Percentiles rank a stretch among this genome's conserved stretches.
Evolutionary conservation across 441 rosid genomes (phyloP).

Genomic region (Breynia disticha): DNA sequence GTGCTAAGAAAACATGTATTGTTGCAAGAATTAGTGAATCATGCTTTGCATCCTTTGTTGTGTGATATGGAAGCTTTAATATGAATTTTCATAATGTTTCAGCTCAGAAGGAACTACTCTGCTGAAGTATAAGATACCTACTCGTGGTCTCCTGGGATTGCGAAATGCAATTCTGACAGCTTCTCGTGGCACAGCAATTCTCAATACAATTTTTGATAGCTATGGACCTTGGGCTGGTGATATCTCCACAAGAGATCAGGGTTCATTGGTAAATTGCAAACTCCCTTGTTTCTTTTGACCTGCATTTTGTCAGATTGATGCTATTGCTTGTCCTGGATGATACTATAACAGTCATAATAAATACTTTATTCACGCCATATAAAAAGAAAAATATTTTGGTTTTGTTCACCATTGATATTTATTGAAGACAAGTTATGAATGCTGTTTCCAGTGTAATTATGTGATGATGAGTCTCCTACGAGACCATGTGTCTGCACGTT

Average conservation of each 20-base stretch:
- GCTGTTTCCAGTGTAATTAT: neutral
- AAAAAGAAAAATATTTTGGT: too few relatives aligned
- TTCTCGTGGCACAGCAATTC: conserved; percentile 93
- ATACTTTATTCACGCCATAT: too few relatives aligned
- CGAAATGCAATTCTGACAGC: conserved; percentile 95
- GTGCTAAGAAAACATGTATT: neutral
- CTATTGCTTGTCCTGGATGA: too few relatives aligned
- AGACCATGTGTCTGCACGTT: neutral
- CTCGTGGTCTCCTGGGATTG: conserved; percentile 97
- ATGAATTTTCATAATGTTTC: conserved; percentile 14
- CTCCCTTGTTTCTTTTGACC: conserved; percentile 2
- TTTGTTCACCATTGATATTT: too few relatives aligned
- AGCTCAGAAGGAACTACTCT: conserved; percentile 83
- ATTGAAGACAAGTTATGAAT: neutral
- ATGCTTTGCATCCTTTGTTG: conserved; percentile 1
- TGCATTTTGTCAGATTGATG: too few relatives aligned
- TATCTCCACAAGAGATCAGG: conserved; percentile 71
- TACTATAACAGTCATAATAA: too few relatives aligned
- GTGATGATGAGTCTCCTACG: neutral
- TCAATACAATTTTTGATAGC: conserved; percentile 82
- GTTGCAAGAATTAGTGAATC: neutral
- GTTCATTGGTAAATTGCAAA: conserved; percentile 65
- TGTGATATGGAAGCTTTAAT: conserved; percentile 12
- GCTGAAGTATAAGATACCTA: conserved; percentile 79
- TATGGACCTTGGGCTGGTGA: conserved; percentile 96